phyloP scores from a whole-genome alignment of 2,329 filamentous ascomycete genomes.

The Penicillium crustosum region DNA sequence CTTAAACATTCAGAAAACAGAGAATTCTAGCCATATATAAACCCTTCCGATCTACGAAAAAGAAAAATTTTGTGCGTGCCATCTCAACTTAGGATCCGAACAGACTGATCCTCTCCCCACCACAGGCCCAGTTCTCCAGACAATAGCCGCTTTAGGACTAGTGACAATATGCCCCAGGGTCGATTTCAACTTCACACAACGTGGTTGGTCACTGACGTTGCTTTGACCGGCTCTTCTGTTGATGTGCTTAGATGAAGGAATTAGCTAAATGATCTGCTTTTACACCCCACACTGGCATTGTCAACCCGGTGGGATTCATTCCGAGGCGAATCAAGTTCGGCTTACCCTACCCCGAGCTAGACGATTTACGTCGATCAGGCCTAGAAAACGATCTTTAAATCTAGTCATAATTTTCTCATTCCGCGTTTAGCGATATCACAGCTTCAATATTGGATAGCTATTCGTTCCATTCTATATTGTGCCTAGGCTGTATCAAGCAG shows the following conservation, averaged over 20 bases:
- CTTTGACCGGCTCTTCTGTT: slow-evolving; percentile 1
- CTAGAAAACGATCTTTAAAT: neutral
- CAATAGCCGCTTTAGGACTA: slow-evolving; percentile 26
- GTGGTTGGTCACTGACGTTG: slow-evolving; percentile 17
- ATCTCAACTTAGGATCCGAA: neutral
- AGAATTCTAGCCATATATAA: neutral
- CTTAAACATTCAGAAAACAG: neutral
- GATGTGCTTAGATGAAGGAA: slow-evolving; percentile 18
- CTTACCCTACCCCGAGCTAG: neutral
- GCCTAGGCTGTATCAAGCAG: neutral
- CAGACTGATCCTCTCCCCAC: slow-evolving; percentile 8
- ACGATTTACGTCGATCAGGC: neutral
- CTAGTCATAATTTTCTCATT: neutral
- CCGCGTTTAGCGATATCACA: neutral
- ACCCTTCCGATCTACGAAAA: neutral
- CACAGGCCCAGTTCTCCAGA: slow-evolving; percentile 18
- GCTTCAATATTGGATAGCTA: neutral
- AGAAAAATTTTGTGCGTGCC: too few relatives aligned
- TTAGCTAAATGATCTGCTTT: slow-evolving; percentile 16
- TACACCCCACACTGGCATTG: slow-evolving; percentile 1
- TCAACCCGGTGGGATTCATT: neutral
- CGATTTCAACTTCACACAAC: neutral
- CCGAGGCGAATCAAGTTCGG: neutral
- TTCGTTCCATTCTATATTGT: neutral
- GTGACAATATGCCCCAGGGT: slow-evolving; percentile 10